phyloP scores from a whole-genome alignment of 1,284 basidiomycete genomes.

The Somion occarium region DNA sequence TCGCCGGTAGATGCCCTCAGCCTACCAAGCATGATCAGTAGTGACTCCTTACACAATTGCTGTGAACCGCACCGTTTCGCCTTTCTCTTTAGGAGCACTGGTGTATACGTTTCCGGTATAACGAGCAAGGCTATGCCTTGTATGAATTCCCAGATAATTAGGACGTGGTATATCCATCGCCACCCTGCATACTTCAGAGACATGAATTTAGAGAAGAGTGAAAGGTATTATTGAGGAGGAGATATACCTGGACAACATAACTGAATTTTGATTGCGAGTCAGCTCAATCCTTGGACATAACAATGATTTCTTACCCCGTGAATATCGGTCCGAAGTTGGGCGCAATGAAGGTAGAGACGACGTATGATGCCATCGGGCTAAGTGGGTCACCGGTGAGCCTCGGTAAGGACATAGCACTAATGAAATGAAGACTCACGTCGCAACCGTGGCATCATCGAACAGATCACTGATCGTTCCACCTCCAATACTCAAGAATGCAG shows the following conservation, averaged over 20 bases:
- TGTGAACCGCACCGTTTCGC: slow-evolving; percentile 37
- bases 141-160: slow-evolving; percentile 58
- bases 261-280: slow-evolving; percentile 14
- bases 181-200: slow-evolving; percentile 59
- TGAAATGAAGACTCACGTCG: slow-evolving; percentile 43
- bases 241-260: slow-evolving; percentile 38
- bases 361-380: slow-evolving; percentile 78
- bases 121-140: slow-evolving; percentile 43
- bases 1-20: slow-evolving; percentile 56
- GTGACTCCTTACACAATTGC: too few relatives aligned
- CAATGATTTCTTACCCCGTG: slow-evolving; percentile 40
- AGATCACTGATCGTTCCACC: slow-evolving; percentile 79
- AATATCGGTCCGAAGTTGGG: slow-evolving; percentile 63
- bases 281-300: too few relatives aligned
- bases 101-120: slow-evolving; percentile 75
- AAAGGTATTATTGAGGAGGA: not conserved
- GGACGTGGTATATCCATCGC: slow-evolving; percentile 75
- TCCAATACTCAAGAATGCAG: slow-evolving; percentile 76
- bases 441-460: slow-evolving; percentile 60
- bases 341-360: slow-evolving; percentile 67
- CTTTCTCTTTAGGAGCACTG: slow-evolving; percentile 58
- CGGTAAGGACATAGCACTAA: not conserved
- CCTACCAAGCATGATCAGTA: slow-evolving; percentile 21
- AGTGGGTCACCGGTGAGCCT: slow-evolving; percentile 3
- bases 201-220: not conserved